These are phyloP conservation scores for Solanum lycopersicoides DNA, from an alignment of 257 asterid species.

Conservation along the genomic window DNA sequence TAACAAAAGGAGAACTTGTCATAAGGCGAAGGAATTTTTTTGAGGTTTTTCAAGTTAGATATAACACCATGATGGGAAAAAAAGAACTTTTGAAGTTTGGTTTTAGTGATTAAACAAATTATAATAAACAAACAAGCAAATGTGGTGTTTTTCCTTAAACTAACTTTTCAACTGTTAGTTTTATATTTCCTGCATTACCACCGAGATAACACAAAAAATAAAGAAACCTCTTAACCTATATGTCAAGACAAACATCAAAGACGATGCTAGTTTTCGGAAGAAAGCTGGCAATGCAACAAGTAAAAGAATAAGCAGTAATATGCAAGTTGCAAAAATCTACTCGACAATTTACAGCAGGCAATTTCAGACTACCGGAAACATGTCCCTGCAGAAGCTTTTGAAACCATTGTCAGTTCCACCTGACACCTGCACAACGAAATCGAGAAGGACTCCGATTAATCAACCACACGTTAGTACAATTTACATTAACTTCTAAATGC, in stretches of 20 bases:
- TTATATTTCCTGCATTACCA: background rate
- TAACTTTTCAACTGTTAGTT: background rate
- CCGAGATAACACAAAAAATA: background rate
- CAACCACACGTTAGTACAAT: background rate
- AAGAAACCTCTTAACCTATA: background rate
- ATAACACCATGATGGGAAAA: background rate
- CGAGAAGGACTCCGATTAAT: background rate
- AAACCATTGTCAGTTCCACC: conserved; percentile 31
- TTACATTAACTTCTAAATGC: background rate
- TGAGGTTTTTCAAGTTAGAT: background rate
- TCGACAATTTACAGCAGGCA: background rate
- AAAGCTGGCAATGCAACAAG: background rate
- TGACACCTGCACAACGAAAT: conserved; percentile 25
- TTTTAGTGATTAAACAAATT: background rate
- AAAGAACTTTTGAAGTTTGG: background rate
- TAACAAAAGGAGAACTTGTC: background rate
- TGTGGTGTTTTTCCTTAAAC: background rate
- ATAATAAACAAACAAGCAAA: background rate
- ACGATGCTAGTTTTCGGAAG: background rate
- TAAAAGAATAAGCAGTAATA: background rate
- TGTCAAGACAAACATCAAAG: background rate
- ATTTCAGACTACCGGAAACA: conserved; percentile 39
- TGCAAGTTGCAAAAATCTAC: background rate
- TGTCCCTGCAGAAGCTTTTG: conserved; percentile 51
- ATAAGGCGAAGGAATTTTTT: background rate